Evolutionary conservation across 257 asterid species (phyloP).

Genomic region (Solanum stenotomum): DNA sequence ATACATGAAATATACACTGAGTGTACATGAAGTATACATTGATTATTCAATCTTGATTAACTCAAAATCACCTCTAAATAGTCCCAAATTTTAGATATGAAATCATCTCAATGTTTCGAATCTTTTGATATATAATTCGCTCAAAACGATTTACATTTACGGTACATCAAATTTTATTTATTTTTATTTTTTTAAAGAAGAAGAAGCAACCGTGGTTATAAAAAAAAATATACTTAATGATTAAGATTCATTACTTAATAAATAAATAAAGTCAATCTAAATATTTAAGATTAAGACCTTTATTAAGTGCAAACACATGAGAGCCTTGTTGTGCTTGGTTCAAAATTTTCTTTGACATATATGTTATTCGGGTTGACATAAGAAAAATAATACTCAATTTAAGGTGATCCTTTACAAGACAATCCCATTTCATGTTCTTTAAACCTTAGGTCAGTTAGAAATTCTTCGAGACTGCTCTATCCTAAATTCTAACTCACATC

Average conservation of each 20-base stretch:
- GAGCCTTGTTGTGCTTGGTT: background rate
- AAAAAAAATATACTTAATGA: background rate
- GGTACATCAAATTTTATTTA: accelerated
- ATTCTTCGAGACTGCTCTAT: background rate
- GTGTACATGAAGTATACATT: background rate
- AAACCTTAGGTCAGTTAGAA: background rate
- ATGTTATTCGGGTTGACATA: background rate
- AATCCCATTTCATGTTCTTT: background rate
- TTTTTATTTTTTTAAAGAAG: too few relatives aligned
- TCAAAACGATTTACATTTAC: too few relatives aligned
- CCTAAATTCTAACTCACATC: background rate
- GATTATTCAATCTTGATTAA: background rate
- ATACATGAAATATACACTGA: background rate
- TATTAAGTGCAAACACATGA: background rate
- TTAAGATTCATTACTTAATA: background rate
- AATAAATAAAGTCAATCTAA: background rate
- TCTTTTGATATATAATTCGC: background rate
- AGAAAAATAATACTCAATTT: background rate
- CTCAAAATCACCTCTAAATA: background rate
- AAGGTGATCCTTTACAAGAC: background rate
- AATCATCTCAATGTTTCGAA: too few relatives aligned
- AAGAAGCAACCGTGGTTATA: background rate
- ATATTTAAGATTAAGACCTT: background rate
- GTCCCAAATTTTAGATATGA: background rate
- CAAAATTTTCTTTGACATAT: background rate